Conservation (phyloP, 1,139 yeast genomes). For the Candida sp. region DNA sequence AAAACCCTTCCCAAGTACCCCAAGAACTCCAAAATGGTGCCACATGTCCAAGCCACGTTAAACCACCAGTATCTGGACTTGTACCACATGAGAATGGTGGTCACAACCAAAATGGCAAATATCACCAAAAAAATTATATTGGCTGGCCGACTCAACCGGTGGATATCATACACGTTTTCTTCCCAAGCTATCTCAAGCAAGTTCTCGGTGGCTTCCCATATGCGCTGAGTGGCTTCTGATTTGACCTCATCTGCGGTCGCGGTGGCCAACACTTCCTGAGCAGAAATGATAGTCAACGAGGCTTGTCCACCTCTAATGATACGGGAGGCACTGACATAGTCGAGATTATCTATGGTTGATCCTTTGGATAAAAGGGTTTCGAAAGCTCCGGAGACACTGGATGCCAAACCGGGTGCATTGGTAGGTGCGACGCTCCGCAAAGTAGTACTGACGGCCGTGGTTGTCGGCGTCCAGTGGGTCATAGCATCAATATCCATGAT, state of each 20-base stretch:
- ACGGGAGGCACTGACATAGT: slow-evolving; percentile 23
- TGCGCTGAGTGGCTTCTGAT: slow-evolving; percentile 35
- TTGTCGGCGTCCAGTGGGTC: slow-evolving; percentile 15
- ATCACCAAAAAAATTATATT: slow-evolving; percentile 30
- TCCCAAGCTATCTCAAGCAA: slow-evolving; percentile 31
- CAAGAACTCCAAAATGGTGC: slow-evolving; percentile 39
- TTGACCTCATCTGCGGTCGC: slow-evolving; percentile 33
- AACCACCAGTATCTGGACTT: slow-evolving; percentile 34
- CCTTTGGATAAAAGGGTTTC: slow-evolving; percentile 19
- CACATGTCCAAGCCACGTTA: slow-evolving; percentile 33
- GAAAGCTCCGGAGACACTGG: slow-evolving; percentile 14
- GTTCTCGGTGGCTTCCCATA: slow-evolving; percentile 36
- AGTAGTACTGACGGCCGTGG: slow-evolving; percentile 13
- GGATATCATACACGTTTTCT: slow-evolving; percentile 39
- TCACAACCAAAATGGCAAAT: slow-evolving; percentile 27
- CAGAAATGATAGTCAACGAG: slow-evolving; percentile 36
- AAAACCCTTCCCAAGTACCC: slow-evolving; percentile 74
- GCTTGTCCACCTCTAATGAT: slow-evolving; percentile 42
- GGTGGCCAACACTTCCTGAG: slow-evolving; percentile 40
- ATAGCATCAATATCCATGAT: slow-evolving; percentile 7
- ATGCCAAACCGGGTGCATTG: slow-evolving; percentile 20
- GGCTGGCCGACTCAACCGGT: slow-evolving; percentile 23
- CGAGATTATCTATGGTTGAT: slow-evolving; percentile 15
- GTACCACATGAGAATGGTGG: slow-evolving; percentile 20
- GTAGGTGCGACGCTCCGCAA: slow-evolving; percentile 18